Percentiles rank a stretch among this genome's conserved stretches.
phyloP scores from a whole-genome alignment of 306 rosid species.

The Cicer arietinum region DNA sequence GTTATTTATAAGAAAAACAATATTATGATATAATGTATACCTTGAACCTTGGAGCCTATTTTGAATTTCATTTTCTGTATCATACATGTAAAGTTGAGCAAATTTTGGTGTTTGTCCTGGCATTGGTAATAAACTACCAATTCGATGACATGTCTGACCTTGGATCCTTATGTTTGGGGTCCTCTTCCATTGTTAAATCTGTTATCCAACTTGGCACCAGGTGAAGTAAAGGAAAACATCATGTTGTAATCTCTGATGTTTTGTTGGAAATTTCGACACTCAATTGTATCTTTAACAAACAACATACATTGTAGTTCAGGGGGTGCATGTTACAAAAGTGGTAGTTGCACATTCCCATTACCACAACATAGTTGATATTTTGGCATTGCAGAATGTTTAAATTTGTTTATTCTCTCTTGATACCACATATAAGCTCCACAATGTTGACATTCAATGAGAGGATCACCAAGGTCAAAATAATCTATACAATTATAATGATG shows the following conservation, averaged over 20 bases:
- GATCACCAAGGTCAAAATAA: conserved; percentile 18
- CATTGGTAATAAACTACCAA: conserved; percentile 13
- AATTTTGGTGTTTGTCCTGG: conserved; percentile 9
- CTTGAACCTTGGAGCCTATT: not conserved
- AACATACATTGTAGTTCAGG: not conserved
- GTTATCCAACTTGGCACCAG: not conserved
- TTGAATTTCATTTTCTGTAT: conserved; percentile 22
- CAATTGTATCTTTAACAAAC: not conserved
- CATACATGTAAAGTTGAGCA: conserved; percentile 20
- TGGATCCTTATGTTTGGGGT: not conserved
- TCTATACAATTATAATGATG: not conserved
- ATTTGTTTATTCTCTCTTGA: not conserved
- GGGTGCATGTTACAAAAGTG: conserved; percentile 8
- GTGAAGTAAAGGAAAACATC: not conserved
- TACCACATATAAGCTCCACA: conserved; percentile 33
- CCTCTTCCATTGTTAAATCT: not conserved
- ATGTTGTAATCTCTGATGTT: not conserved
- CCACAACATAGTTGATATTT: conserved; percentile 21
- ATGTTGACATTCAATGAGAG: not conserved
- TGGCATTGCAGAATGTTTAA: not conserved
- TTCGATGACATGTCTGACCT: not conserved
- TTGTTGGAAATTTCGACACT: not conserved
- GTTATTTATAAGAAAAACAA: too few species aligned
- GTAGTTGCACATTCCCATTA: conserved; percentile 20
- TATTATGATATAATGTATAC: not conserved